Percentiles rank a stretch among this genome's conserved stretches.
Evolutionary conservation across 305 asterid genomes (phyloP).

Genomic region (Vinca major): DNA sequence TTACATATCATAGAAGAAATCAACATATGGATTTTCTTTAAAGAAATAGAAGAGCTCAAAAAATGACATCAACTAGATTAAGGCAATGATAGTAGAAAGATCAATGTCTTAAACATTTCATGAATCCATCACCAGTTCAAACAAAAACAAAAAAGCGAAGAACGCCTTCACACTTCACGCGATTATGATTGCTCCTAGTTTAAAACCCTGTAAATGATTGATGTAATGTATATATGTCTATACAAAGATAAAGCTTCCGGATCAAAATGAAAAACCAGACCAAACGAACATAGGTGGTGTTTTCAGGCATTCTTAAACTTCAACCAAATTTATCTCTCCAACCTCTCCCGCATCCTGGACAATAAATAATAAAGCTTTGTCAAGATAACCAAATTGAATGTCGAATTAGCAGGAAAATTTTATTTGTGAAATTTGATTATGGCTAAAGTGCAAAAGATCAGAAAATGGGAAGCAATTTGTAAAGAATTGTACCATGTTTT

Average conservation of each 20-base stretch:
- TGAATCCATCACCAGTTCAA: constrained; percentile 19
- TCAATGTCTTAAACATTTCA: not conserved
- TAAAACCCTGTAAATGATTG: not conserved
- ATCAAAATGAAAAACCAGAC: constrained; percentile 21
- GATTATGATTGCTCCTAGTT: constrained; percentile 14
- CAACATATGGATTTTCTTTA: too few species aligned
- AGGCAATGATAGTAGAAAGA: not conserved
- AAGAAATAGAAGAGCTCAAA: too few species aligned
- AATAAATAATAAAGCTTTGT: not conserved
- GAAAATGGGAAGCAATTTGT: too few species aligned
- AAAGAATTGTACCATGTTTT: constrained; percentile 44
- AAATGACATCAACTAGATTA: too few species aligned
- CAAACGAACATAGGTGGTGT: not conserved
- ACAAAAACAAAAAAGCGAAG: not conserved
- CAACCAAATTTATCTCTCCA: constrained; percentile 29
- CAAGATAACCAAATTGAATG: too few species aligned
- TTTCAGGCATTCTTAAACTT: constrained; percentile 19
- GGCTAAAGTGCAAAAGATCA: too few species aligned
- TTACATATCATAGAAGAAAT: too few species aligned
- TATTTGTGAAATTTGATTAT: too few species aligned
- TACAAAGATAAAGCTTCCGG: constrained; percentile 27
- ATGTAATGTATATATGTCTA: constrained; percentile 22
- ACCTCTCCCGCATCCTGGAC: not conserved
- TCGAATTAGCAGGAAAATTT: too few species aligned
- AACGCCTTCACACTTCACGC: constrained; percentile 29